A percentile compares a stretch with the other conserved stretches of the same genome.
These are phyloP conservation scores for bread wheat (Triticum aestivum) DNA, from an alignment of 176 grass and related monocot species.

Conservation along the genomic window IWGSC_CS_RefSeq_v2.1 NC_057813.1:738237777-738238276, in stretches of 20 bases:
- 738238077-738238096: conserved; percentile 32
- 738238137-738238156: conserved; percentile 25
- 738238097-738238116: background rate
- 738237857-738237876: background rate
- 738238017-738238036: background rate
- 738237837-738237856: background rate
- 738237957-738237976: conserved; percentile 22
- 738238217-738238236: conserved; percentile 59
- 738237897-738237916: background rate
- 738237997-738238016: background rate
- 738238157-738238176: conserved; percentile 13
- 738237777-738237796: conserved; percentile 32
- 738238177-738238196: conserved; percentile 29
- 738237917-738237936: conserved; percentile 16
- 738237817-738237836: background rate
- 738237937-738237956: conserved; percentile 13
- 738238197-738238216: conserved; percentile 55
- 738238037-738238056: background rate
- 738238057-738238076: conserved; percentile 16
- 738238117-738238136: conserved; percentile 19
- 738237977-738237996: conserved; percentile 33
- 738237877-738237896: background rate
- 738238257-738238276: conserved; percentile 3
- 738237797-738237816: conserved; percentile 30
- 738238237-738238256: conserved; percentile 4